Conservation (phyloP, 768 basidiomycete species). For the Cubamyces lactineus region DNA sequence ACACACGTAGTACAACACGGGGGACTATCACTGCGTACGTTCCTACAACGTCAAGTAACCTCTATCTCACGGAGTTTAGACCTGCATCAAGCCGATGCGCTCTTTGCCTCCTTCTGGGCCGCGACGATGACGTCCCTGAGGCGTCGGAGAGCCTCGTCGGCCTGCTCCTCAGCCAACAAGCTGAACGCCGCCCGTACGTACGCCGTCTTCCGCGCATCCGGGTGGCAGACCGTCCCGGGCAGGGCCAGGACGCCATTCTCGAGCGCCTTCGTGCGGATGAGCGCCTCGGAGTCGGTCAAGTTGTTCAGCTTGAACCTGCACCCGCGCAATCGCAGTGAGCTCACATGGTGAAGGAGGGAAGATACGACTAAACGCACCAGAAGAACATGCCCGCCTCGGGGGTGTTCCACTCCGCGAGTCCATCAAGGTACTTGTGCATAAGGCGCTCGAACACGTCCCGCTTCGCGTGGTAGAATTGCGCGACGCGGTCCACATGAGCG, state of each 20-base stretch:
- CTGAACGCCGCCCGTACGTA: conserved; percentile 88
- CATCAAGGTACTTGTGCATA: conserved; percentile 75
- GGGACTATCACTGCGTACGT: background rate
- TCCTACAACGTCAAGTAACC: background rate
- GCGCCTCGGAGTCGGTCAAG: conserved; percentile 63
- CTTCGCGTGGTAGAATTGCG: conserved; percentile 74
- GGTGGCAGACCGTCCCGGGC: conserved; percentile 83
- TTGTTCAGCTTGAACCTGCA: conserved; percentile 70
- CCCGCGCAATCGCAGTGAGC: background rate
- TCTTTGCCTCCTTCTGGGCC: conserved; percentile 13
- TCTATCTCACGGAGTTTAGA: too few relatives aligned
- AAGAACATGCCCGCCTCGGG: conserved; percentile 91
- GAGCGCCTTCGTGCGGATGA: conserved; percentile 77
- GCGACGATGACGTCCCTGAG: conserved; percentile 42
- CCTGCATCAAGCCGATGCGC: background rate
- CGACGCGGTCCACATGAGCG: conserved; percentile 66
- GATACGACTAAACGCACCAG: conserved; percentile 54
- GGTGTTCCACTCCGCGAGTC: conserved; percentile 70
- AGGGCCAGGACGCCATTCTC: conserved; percentile 87
- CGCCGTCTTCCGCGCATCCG: conserved; percentile 65
- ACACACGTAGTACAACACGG: background rate
- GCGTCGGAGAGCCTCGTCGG: conserved; percentile 72
- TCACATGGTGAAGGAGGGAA: background rate
- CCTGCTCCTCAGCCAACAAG: conserved; percentile 62
- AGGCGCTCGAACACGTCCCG: conserved; percentile 79